Evolutionary conservation across 2,329 filamentous ascomycete species (phyloP).

Genomic region (Monilinia laxa): DNA sequence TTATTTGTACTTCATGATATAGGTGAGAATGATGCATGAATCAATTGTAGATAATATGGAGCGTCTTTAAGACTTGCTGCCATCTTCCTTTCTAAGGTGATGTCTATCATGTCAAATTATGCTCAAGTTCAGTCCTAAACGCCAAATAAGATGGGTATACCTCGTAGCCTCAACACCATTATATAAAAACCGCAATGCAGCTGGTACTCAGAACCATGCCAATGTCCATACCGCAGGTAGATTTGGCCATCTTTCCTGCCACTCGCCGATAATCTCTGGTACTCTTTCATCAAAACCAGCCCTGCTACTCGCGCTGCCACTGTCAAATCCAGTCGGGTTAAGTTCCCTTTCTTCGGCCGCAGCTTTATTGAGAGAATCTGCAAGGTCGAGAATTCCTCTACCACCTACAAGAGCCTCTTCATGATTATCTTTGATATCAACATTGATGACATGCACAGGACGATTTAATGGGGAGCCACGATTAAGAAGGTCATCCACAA

Average conservation of each 20-base stretch:
- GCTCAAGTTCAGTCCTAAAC: slow-evolving; percentile 8
- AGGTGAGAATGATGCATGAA: not conserved
- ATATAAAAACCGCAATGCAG: slow-evolving; percentile 10
- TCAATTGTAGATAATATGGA: not conserved
- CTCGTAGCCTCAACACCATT: slow-evolving; percentile 18
- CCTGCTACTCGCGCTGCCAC: slow-evolving; percentile 64
- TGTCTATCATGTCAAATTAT: not conserved
- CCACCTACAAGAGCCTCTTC: slow-evolving; percentile 92
- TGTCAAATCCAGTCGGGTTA: slow-evolving; percentile 64
- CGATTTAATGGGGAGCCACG: slow-evolving; percentile 84
- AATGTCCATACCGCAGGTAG: slow-evolving; percentile 91
- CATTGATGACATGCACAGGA: slow-evolving; percentile 95
- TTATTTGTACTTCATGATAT: not conserved
- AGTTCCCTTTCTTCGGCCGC: slow-evolving; percentile 73
- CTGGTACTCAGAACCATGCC: slow-evolving; percentile 73
- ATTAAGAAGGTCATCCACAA: slow-evolving; percentile 87
- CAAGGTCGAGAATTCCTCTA: slow-evolving; percentile 86
- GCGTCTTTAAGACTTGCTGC: not conserved
- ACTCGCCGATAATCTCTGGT: slow-evolving; percentile 84
- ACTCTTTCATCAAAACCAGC: slow-evolving; percentile 88
- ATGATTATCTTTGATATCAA: slow-evolving; percentile 98
- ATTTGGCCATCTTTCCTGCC: slow-evolving; percentile 94
- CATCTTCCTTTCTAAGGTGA: slow-evolving; percentile 1
- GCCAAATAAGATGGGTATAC: slow-evolving; percentile 23
- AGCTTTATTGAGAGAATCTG: slow-evolving; percentile 76